phyloP scores from a whole-genome alignment of 176 grass and related monocot genomes.

The Aegilops sharonensis region DNA sequence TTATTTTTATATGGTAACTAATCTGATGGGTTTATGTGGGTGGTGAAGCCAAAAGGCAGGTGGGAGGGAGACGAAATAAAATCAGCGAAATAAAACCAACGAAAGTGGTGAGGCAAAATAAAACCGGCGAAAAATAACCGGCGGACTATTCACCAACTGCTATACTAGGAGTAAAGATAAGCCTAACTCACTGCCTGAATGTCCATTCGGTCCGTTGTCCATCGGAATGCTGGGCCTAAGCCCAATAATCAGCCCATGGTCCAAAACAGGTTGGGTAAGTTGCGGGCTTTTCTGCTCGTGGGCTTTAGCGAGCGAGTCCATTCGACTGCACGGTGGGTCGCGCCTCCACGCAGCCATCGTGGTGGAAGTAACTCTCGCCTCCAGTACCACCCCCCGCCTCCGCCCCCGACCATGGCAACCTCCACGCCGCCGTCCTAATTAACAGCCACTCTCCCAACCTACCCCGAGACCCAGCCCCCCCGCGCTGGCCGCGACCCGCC shows the following conservation, averaged over 20 bases:
- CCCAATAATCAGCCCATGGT: neutral
- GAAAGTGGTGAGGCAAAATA: too few relatives aligned
- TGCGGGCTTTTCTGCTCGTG: neutral
- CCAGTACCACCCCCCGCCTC: neutral
- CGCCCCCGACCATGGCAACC: conserved; percentile 26
- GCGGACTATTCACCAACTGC: too few relatives aligned
- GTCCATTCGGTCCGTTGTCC: neutral
- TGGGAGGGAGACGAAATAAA: too few relatives aligned
- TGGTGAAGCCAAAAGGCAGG: too few relatives aligned
- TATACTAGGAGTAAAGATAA: too few relatives aligned
- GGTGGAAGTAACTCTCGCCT: neutral
- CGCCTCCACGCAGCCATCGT: conserved; percentile 37
- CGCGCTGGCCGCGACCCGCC: neutral
- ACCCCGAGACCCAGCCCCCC: neutral
- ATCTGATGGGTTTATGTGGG: too few relatives aligned
- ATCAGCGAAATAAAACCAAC: too few relatives aligned
- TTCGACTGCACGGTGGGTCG: conserved; percentile 23
- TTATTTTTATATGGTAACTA: too few relatives aligned
- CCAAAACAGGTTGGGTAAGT: neutral
- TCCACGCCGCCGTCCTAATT: conserved; percentile 8
- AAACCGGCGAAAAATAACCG: too few relatives aligned
- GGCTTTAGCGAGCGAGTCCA: neutral
- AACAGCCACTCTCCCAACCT: neutral
- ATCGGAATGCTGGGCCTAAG: neutral
- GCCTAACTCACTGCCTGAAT: too few relatives aligned